Percentiles rank a stretch among this genome's conserved stretches.
phyloP scores from a whole-genome alignment of 306 rosid species.

The Cyamopsis tetragonoloba region DNA sequence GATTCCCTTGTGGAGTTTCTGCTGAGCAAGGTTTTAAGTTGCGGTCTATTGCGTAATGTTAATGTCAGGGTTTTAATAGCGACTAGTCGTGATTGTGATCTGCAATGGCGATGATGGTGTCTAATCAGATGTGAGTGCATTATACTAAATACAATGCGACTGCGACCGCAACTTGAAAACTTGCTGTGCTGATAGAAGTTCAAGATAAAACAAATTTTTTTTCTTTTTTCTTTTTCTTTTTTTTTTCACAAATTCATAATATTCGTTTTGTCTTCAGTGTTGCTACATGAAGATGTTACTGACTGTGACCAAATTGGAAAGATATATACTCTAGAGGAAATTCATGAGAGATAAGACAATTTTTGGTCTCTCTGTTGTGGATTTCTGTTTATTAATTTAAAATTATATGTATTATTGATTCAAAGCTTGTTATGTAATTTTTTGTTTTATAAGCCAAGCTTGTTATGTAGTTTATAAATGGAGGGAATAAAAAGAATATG shows the following conservation, averaged over 20 bases:
- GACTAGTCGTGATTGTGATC: no score
- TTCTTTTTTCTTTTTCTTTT: neutral
- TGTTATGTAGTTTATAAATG: conserved; percentile 10
- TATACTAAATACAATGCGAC: no score
- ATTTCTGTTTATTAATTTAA: conserved; percentile 37
- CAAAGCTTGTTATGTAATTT: conserved; percentile 25
- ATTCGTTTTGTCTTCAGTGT: conserved; percentile 37
- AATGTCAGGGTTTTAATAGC: no score
- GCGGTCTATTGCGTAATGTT: no score
- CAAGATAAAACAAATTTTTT: neutral
- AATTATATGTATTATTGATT: conserved; percentile 30
- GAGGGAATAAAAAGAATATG: neutral
- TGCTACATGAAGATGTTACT: conserved; percentile 34
- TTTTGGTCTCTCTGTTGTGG: conserved; percentile 51
- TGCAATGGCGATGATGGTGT: no score
- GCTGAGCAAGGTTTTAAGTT: no score
- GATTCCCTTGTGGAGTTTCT: conserved; percentile 84
- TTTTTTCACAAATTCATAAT: conserved; percentile 37
- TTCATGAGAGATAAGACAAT: conserved; percentile 43
- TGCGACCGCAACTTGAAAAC: no score
- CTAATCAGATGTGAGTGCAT: no score
- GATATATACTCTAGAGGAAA: conserved; percentile 30
- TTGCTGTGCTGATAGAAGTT: conserved; percentile 48
- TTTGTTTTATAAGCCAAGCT: conserved; percentile 18
- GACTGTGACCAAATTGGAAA: conserved; percentile 50